Conservation (phyloP, 257 asterid genomes). For the Rhazya stricta region DNA sequence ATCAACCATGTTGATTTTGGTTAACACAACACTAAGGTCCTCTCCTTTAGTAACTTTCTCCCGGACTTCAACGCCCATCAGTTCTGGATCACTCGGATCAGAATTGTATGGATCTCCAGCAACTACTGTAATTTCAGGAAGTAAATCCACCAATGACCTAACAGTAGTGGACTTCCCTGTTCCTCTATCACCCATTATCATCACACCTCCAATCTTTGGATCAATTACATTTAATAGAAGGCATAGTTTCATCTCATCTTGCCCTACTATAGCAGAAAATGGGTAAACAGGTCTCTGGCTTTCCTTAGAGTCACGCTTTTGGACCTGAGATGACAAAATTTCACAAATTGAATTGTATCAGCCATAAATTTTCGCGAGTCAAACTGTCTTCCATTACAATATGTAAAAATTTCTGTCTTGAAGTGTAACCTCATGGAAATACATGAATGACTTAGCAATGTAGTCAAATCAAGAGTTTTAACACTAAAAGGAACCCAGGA, state of each 20-base stretch:
- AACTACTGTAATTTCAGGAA: slow-evolving; percentile 75
- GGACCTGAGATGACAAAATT: slow-evolving; percentile 31
- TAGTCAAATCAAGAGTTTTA: background rate
- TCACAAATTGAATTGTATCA: background rate
- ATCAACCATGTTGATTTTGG: slow-evolving; percentile 91
- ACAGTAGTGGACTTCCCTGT: slow-evolving; percentile 94
- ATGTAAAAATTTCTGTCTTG: background rate
- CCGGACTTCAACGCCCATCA: slow-evolving; percentile 73
- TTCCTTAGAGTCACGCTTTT: slow-evolving; percentile 53
- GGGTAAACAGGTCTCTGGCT: slow-evolving; percentile 92
- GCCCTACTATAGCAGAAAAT: slow-evolving; percentile 95
- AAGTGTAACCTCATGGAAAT: background rate
- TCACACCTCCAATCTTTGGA: slow-evolving; percentile 96
- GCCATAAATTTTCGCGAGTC: background rate
- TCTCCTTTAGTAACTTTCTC: slow-evolving; percentile 55
- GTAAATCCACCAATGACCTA: slow-evolving; percentile 77
- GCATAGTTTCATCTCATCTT: slow-evolving; percentile 93
- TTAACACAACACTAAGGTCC: slow-evolving; percentile 37
- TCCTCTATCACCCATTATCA: slow-evolving; percentile 98
- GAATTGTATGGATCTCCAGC: slow-evolving; percentile 85
- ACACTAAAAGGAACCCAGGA: background rate
- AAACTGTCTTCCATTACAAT: background rate
- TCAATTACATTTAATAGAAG: slow-evolving; percentile 80
- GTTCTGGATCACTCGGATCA: slow-evolving; percentile 87
- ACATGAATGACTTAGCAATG: background rate